Conservation (phyloP, 2,329 filamentous ascomycete genomes). For the Diaporthe citri region DNA sequence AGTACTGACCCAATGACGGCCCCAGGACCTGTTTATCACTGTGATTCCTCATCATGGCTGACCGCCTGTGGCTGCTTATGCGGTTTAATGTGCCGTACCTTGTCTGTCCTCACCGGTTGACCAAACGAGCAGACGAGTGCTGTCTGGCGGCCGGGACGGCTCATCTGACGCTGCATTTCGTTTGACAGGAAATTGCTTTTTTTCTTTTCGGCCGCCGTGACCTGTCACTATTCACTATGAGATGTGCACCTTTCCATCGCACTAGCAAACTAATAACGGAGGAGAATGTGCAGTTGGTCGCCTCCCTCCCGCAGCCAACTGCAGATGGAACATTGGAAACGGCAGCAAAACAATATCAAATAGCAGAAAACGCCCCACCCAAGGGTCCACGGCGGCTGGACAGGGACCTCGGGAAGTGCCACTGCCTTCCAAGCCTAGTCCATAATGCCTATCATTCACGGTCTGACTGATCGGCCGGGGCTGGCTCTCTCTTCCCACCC, state of each 20-base stretch:
- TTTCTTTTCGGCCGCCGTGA: not conserved
- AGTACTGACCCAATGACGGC: not conserved
- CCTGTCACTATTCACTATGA: slow-evolving; percentile 6
- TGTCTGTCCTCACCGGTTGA: slow-evolving; percentile 14
- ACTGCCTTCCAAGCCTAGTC: not conserved
- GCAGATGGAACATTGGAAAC: not conserved
- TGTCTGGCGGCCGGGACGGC: not conserved
- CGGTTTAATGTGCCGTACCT: not conserved
- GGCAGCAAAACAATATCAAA: not conserved
- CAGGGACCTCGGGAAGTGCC: not conserved
- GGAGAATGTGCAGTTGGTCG: not conserved
- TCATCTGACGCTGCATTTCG: not conserved
- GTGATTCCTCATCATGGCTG: not conserved
- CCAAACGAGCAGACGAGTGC: not conserved
- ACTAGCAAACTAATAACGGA: not conserved
- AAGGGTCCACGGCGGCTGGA: slow-evolving; percentile 4
- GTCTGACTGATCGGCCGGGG: slow-evolving; percentile 25
- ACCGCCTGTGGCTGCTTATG: not conserved
- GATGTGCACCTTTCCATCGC: not conserved
- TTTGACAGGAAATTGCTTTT: not conserved
- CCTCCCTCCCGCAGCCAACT: slow-evolving; percentile 15
- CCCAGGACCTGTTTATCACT: not conserved
- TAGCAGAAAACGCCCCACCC: not conserved
- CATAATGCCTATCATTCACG: slow-evolving; percentile 26
- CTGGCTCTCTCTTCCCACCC: not conserved